Evolutionary conservation across 2,329 filamentous ascomycete genomes (phyloP), one percentile per base, ranked within the genome.

Genomic region (Aspergillus spinulosporus): DNA sequence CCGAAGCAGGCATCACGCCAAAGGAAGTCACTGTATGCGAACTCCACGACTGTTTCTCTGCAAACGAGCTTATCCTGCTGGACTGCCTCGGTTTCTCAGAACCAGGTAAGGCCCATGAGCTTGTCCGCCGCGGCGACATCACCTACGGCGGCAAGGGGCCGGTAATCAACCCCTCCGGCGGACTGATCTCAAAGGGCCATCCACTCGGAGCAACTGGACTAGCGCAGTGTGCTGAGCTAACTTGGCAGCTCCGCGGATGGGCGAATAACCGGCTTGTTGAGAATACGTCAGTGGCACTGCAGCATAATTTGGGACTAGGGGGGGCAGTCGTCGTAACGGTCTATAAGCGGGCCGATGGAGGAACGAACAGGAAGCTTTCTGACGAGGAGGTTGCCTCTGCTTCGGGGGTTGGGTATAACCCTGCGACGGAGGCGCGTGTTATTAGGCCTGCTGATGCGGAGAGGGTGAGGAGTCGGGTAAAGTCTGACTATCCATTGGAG

Each of bases 41-140:
- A 78, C 80, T 97, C 58, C 94, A 97, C 76, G 94, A 97, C 78
- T 97, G 94, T 79, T 97, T 97, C 82, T 92, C 87, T n/a, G 87
- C 93, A 26, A 97, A 97, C 73, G 90, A 97, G 80, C 89, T 97
- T 88, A 83, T 94, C 49, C 87, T 86, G 1, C 86, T 97, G 51
- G 93, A 97, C 71, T 90, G 90, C 0, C 82, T 97, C 1, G 92
- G 91, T 1, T 82, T 97, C 7, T 84, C 82, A 36, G 86, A 86
- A 57, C 84, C 82, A 8, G 93, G 93, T n/a, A 93, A 91, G 73
- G 94, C 93, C 0, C 92, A 97, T 72, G 91, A 97, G 75, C 85
- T 97, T 74, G 91, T 97, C 28, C 86, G 92, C 40, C 76, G 76
- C 7, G 92, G 92, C 28, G 92, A 92, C 67, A 96, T 97, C 70